Conservation (phyloP, 1,284 basidiomycete species). For the Leccinum variabile region DNA sequence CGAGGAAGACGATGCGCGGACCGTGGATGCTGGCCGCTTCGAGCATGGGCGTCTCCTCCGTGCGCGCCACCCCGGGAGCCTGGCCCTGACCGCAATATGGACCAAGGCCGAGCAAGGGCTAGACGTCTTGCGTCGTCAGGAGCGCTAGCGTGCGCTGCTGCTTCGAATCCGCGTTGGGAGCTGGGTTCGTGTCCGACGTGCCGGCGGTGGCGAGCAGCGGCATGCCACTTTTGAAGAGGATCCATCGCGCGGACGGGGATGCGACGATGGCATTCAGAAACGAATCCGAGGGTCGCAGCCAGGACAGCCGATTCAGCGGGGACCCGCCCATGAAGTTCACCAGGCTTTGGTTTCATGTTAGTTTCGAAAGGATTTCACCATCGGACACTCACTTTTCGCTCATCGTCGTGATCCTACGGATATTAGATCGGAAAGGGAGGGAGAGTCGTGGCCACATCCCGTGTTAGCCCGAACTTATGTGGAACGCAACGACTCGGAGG, state of each 20-base stretch:
- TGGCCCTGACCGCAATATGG: conserved; percentile 70
- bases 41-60: conserved; percentile 45
- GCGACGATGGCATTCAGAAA: conserved; percentile 70
- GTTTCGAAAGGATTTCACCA: not conserved
- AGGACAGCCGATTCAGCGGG: conserved; percentile 84
- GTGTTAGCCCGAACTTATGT: not conserved
- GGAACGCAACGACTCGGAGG: conserved; percentile 8
- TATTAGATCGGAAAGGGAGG: conserved; percentile 1
- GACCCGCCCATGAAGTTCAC: conserved; percentile 51
- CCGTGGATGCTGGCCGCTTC: conserved; percentile 67
- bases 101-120: conserved; percentile 42
- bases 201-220: conserved; percentile 50
- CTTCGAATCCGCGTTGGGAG: not conserved
- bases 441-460: conserved; percentile 1
- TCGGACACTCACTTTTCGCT: conserved; percentile 30
- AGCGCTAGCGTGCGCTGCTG: conserved; percentile 45
- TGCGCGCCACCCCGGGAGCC: conserved; percentile 44
- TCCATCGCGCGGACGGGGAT: conserved; percentile 64
- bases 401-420: conserved; percentile 23
- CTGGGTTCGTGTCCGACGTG: not conserved
- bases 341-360: conserved; percentile 18
- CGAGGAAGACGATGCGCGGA: conserved; percentile 66
- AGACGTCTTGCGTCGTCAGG: conserved; percentile 56
- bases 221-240: conserved; percentile 70
- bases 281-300: conserved; percentile 71